Percentiles rank a stretch among this genome's conserved stretches.
These are phyloP conservation scores for Exidia glandulosa DNA, from an alignment of 768 basidiomycete species.

Conservation along the genomic window DNA sequence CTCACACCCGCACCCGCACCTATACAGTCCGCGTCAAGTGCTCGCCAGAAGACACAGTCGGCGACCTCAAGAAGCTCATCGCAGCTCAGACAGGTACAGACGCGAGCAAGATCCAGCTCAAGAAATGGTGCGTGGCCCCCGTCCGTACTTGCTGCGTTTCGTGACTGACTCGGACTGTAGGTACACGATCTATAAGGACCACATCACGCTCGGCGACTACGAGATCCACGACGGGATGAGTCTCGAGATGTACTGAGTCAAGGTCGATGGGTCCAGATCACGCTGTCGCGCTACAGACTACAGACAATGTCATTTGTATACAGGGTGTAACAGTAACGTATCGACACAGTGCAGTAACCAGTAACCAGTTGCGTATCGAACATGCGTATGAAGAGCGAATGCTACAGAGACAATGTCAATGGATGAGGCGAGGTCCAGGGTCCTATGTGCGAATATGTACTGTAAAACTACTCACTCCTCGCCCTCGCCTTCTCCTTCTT, in stretches of 20 bases:
- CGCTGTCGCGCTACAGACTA: too few species aligned
- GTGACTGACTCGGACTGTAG: conserved; percentile 26
- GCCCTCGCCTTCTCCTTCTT: background rate
- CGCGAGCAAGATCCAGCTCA: conserved; percentile 73
- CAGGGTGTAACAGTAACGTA: too few species aligned
- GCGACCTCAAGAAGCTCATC: conserved; percentile 94
- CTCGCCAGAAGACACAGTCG: conserved; percentile 90
- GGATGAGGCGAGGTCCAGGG: too few species aligned
- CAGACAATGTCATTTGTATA: too few species aligned
- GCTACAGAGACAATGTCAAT: too few species aligned
- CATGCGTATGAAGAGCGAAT: too few species aligned
- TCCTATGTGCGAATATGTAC: too few species aligned
- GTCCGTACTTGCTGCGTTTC: background rate
- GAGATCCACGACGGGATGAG: conserved; percentile 92
- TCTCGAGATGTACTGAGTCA: conserved; percentile 72
- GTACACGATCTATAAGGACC: conserved; percentile 95
- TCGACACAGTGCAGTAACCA: too few species aligned
- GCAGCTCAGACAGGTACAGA: conserved; percentile 93
- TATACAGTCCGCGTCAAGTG: conserved; percentile 85
- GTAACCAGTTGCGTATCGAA: too few species aligned
- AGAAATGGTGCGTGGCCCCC: conserved; percentile 72
- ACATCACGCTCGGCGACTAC: conserved; percentile 85
- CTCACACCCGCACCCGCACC: background rate
- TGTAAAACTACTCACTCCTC: too few species aligned
- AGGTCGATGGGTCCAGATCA: too few species aligned